Base-by-base conservation (phyloP, 768 basidiomycete genomes). In the Exidia glandulosa region DNA sequence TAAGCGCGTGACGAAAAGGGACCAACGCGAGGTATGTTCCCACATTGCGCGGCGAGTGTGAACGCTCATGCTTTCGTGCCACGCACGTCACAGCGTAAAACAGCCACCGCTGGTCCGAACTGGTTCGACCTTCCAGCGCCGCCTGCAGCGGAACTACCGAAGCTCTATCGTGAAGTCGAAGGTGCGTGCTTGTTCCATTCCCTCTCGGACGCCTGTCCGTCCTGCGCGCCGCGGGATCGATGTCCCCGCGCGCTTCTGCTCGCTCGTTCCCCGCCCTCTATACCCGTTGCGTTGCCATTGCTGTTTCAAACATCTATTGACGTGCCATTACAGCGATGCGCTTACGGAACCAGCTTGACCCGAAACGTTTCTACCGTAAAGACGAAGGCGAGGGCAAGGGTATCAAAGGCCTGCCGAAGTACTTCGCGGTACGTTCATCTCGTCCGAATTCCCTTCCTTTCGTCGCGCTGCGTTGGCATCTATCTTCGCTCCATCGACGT, bases 91-190 rank as follows among this genome's bases (percentile, higher is more conserved):
- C 55, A 94, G 91, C 67, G 86, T 50, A 85, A 80, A 68, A 80
- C 79, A 31, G 78, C 80, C 65, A 93, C 90, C 1, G 81, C 90
- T 3, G 91, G 92, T 0, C 79, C 83, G 50, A 79, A 81, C 59
- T 95, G 92, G 91, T 94, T 91, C 69, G 88, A 94, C 70, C 78
- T 94, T 59, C 90, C 92, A 23, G 86, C 88, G 19, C 91, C 92
- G 25, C 71, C 81, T 14, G 87, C 88, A 65, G 83, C 87, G 13
- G 90, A 93, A 62, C 75, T 90, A 16, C 88, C 90, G 34, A 79
- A 83, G 36, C 72, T 94, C 41, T 74, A 92, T 66, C 86, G 88
- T 57, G 92, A 96, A 74, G 86, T 92, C 12, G 89, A 94, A 69
- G n/a, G n/a, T n/a, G n/a, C n/a, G n/a, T n/a, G n/a, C n/a, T n/a